These are phyloP conservation scores for Hanseniaspora mollemarum DNA, from an alignment of 805 yeast genomes.

Conservation along the genomic window DNA sequence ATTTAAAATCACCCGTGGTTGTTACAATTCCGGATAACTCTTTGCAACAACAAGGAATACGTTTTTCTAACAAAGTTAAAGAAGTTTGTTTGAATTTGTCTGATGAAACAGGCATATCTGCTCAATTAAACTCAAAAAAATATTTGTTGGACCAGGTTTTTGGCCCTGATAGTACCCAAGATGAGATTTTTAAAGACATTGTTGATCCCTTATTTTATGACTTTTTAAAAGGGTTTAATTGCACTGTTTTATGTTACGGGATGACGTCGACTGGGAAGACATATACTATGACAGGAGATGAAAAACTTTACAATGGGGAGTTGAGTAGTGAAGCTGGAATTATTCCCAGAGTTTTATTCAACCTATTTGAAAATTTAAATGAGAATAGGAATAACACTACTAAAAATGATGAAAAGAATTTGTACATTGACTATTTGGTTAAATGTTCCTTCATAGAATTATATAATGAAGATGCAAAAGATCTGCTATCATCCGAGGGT, in stretches of 20 bases:
- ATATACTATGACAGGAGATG: conserved; percentile 65
- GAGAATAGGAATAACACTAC: conserved; percentile 20
- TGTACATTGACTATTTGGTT: conserved; percentile 43
- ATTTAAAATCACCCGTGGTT: conserved; percentile 48
- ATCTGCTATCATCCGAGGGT: conserved; percentile 39
- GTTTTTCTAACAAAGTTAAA: conserved; percentile 28
- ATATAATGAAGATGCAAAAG: conserved; percentile 76
- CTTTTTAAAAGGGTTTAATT: conserved; percentile 62
- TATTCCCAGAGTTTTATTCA: conserved; percentile 47
- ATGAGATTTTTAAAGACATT: conserved; percentile 49
- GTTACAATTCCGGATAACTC: conserved; percentile 39
- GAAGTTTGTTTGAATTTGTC: conserved; percentile 40
- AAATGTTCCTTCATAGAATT: conserved; percentile 74
- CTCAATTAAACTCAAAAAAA: conserved; percentile 39
- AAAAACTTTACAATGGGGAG: conserved; percentile 27
- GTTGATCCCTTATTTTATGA: conserved; percentile 58
- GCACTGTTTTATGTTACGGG: conserved; percentile 78
- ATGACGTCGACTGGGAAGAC: conserved; percentile 91
- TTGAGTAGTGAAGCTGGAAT: conserved; percentile 47
- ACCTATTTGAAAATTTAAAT: conserved; percentile 44
- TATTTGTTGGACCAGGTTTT: conserved; percentile 70
- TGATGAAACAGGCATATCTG: conserved; percentile 33
- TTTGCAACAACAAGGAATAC: not conserved
- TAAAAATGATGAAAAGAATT: conserved; percentile 18
- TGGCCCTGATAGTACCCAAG: conserved; percentile 72